These are phyloP conservation scores for Amoebophrya sp. DNA, from an alignment of 169 alveolate genomes.

Conservation along the genomic window DNA sequence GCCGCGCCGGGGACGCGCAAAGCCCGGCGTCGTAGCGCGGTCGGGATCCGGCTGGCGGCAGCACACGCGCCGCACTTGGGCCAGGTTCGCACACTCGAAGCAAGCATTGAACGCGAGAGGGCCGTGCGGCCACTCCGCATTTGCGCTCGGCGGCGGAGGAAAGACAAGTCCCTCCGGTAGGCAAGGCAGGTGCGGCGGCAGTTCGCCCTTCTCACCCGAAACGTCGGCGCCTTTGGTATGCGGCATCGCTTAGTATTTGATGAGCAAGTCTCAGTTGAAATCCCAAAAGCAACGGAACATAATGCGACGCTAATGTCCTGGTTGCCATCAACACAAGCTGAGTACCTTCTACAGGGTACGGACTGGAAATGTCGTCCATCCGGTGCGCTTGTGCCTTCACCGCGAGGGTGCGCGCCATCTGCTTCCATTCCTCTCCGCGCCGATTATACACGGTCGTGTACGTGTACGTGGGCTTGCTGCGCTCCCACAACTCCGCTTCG, in stretches of 20 bases:
- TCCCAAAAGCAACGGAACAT: no score
- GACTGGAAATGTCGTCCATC: background rate
- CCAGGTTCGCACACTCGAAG: background rate
- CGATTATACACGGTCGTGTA: background rate
- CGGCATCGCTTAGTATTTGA: no score
- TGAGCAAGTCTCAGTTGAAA: no score
- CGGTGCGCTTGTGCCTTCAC: background rate
- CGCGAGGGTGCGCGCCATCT: background rate
- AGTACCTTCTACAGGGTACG: background rate
- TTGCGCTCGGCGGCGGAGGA: background rate
- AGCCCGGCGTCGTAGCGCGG: no score
- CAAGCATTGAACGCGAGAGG: background rate
- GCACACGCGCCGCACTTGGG: background rate
- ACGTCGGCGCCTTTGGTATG: no score
- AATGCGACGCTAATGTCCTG: no score
- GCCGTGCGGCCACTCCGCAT: background rate
- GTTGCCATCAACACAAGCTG: no score
- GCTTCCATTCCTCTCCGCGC: background rate
- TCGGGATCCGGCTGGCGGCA: no score
- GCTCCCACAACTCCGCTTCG: background rate
- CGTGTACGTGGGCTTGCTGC: background rate
- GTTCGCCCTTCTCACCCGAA: background rate
- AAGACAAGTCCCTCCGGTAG: background rate
- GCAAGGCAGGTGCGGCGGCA: background rate
- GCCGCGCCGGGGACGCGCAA: no score